A percentile compares a stretch with the other conserved stretches of the same genome.
These are phyloP conservation scores for Intubia oerlemansii DNA, from an alignment of 2,329 filamentous ascomycete genomes.

Conservation along the genomic window DNA sequence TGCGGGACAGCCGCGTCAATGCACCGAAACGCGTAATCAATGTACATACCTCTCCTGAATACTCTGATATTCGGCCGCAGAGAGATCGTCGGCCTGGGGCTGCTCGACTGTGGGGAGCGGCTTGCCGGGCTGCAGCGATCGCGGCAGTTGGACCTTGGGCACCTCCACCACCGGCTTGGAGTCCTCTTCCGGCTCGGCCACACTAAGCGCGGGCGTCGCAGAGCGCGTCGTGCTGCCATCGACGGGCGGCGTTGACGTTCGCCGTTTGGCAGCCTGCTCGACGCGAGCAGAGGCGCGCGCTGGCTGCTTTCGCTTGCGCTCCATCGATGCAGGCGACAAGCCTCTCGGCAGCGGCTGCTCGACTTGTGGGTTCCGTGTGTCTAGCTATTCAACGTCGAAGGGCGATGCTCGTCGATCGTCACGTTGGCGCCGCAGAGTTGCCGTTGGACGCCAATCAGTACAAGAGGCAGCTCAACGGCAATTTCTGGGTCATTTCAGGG, in stretches of 20 bases:
- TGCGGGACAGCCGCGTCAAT: too few relatives aligned
- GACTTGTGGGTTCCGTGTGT: too few relatives aligned
- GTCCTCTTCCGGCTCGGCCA: conserved; percentile 12
- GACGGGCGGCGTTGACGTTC: conserved; percentile 31
- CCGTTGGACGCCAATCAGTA: too few relatives aligned
- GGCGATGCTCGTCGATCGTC: too few relatives aligned
- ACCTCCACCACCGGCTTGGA: conserved; percentile 6
- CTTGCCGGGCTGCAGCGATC: conserved; percentile 39
- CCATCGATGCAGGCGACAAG: conserved; percentile 21
- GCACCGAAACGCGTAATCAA: too few relatives aligned
- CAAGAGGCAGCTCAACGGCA: too few relatives aligned
- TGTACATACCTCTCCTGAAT: conserved; percentile 49
- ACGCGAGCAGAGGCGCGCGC: conserved; percentile 37
- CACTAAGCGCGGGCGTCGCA: conserved; percentile 20
- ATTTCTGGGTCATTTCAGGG: too few relatives aligned
- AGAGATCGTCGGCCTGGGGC: conserved; percentile 39
- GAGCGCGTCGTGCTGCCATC: conserved; percentile 17
- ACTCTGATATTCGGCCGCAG: conserved; percentile 47
- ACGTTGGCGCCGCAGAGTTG: too few relatives aligned
- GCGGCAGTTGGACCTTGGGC: conserved; percentile 28
- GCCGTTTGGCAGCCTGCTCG: conserved; percentile 38
- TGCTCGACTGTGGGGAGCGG: conserved; percentile 50
- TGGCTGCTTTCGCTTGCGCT: conserved; percentile 44
- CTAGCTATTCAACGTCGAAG: too few relatives aligned
- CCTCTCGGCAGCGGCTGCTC: too few relatives aligned